Evolutionary conservation across 495 filamentous ascomycete genomes (phyloP), one percentile per base, ranked within the genome.

Genomic region (Talaromyces trachyspermus): DNA sequence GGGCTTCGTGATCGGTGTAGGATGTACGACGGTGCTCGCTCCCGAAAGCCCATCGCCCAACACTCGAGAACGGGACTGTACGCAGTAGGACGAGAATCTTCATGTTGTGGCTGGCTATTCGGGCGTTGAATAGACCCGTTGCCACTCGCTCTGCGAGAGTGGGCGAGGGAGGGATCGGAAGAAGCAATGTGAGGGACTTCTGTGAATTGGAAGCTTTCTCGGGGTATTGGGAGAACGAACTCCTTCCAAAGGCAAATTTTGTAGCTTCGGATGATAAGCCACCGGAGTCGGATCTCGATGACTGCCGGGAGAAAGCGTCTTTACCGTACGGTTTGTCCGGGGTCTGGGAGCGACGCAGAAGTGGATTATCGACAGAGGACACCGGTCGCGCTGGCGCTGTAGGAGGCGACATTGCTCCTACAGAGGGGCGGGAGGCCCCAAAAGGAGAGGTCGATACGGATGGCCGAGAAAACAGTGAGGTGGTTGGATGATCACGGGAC

Each of bases 281-380:
- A 3, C 68, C 67, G 0, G 74, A 77, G 23, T 63, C 63, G 12
- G 74, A 68, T 43, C 69, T 66, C 38, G 69, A 74, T 6, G 44
- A 46, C 0, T 65, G 58, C 8, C 70, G 64, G 22, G 54, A 56
- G 10, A 59, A 47, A 38, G 55, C 58, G 8, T 49, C 54, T 51
- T 63, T 71, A 6, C 62, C 56, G 48, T 57, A 66, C 11, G 59
- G 67, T 46, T 79, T 78, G 23, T 89, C 85, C 7, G 87, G 87
- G 2, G 87, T 90, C 53, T 86, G 80, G 2, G 86, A 84, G 32
- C 83, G 76, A 32, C 81, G 79, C 52, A 79, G 82, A 6, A 74
- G 58, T 4, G 68, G 66, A 58, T 86, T 81, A 11, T 88, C 83
- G 45, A 67, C 60, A 48, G 68, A 72, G 52, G 60, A 74, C 11